Percentiles rank a stretch among this genome's conserved stretches.
Conservation (phyloP, 768 basidiomycete species). For the Auricularia sp. region DNA sequence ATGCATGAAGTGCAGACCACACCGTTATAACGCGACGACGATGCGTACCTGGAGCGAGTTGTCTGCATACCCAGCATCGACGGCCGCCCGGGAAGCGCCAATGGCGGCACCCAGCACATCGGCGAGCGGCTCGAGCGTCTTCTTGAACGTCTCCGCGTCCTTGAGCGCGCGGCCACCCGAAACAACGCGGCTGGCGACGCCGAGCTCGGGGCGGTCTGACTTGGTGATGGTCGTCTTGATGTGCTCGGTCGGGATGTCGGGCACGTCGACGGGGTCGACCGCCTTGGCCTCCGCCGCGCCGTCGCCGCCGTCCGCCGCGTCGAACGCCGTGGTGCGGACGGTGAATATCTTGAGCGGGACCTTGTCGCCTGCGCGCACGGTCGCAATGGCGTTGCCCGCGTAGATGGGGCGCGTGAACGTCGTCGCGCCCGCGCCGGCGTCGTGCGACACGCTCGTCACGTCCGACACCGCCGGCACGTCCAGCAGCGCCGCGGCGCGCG, state of each 20-base stretch:
- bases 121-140: constrained; percentile 81
- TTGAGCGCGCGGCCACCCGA: constrained; percentile 94
- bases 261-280: constrained; percentile 53
- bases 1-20: not conserved
- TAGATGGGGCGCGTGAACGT: constrained; percentile 93
- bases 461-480: constrained; percentile 88
- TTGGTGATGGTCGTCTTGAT: constrained; percentile 69
- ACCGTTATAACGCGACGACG: not conserved
- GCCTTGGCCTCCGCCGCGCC: constrained; percentile 49
- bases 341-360: constrained; percentile 90
- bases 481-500: constrained; percentile 83
- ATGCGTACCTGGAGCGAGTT: constrained; percentile 67
- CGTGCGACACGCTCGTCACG: constrained; percentile 72
- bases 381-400: constrained; percentile 94
- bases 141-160: constrained; percentile 85
- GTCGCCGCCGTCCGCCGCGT: constrained; percentile 45
- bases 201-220: constrained; percentile 88
- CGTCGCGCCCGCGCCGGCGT: constrained; percentile 57
- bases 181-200: constrained; percentile 77
- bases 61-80: constrained; percentile 96
- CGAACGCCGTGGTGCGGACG: constrained; percentile 84
- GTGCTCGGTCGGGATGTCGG: constrained; percentile 50
- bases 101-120: constrained; percentile 91
- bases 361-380: constrained; percentile 68
- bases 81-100: constrained; percentile 95